A percentile compares a stretch with the other conserved stretches of the same genome.
Conservation (phyloP, 139 green algal species). For the Chlorella sp. region DNA sequence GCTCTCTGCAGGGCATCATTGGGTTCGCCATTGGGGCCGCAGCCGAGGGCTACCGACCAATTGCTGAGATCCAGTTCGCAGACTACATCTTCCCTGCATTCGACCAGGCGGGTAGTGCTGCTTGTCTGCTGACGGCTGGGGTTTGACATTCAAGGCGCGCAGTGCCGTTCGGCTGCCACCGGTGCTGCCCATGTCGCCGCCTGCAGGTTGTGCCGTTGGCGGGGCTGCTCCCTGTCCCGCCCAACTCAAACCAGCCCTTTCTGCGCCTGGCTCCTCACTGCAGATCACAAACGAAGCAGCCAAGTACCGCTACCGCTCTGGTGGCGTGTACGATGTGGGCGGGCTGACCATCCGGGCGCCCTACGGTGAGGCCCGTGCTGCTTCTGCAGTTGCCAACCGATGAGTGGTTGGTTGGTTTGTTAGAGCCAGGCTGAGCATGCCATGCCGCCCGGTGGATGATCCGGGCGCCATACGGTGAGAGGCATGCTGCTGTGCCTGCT, state of each 20-base stretch:
- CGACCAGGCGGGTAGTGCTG: slow-evolving; percentile 79
- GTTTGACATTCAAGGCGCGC: too few species aligned
- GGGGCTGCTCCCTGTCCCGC: too few species aligned
- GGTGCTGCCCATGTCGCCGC: too few species aligned
- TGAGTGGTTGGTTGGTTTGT: not conserved
- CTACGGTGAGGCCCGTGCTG: slow-evolving; percentile 61
- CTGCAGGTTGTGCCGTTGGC: too few species aligned
- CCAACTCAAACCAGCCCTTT: too few species aligned
- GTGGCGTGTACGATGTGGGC: slow-evolving; percentile 80
- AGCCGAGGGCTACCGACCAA: slow-evolving; percentile 70
- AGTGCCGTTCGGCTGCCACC: too few species aligned
- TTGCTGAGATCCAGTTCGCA: slow-evolving; percentile 64
- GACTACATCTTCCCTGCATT: slow-evolving; percentile 96
- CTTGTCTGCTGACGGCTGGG: too few species aligned
- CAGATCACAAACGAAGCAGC: slow-evolving; percentile 90
- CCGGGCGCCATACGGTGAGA: too few species aligned
- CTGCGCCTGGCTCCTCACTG: too few species aligned
- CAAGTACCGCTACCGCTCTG: slow-evolving; percentile 93
- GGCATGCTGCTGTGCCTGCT: too few species aligned
- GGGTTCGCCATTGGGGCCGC: slow-evolving; percentile 92
- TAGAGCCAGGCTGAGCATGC: too few species aligned
- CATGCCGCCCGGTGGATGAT: too few species aligned
- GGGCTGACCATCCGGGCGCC: slow-evolving; percentile 90
- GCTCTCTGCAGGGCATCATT: slow-evolving; percentile 81
- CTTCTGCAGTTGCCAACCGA: not conserved